Evolutionary conservation across 345 rosid species (phyloP), one percentile per base, ranked within the genome.

Genomic region (Viola odorata): DNA sequence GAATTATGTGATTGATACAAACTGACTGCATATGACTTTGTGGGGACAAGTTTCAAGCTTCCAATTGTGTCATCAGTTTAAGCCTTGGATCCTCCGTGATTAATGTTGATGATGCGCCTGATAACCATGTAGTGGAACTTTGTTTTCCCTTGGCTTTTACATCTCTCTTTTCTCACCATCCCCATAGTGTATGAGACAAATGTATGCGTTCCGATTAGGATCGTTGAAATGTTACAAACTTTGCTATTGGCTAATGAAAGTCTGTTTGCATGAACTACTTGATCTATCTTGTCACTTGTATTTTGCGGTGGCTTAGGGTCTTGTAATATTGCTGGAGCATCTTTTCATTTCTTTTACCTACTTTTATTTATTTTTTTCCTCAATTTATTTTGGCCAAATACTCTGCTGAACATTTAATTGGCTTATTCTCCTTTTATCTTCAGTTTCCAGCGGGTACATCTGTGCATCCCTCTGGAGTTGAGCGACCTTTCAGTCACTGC

Each of bases 391-490:
- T 37, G 6, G 39, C 58, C 8, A 42, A 12, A 11, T 13, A 52
- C 58, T 51, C 32, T 23, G 32, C 32, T 23, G 32, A n/a, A 40
- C 6, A 41, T 12, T 2, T 41, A 13, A 41, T 12, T 42, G 50
- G 10, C 12, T 7, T 16, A 41, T 6, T 32, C 53, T 63, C 40
- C 37, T 63, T 50, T 62, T 50, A 12, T 47, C 14, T 39, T 7
- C 49, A 67, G 71, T 60, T 67, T 45, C 71, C 71, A 14, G n/a
- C 8, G 12, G 65, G 71, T 39, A 60, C 71, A 12, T 54, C 39
- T 54, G 58, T 60, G 49, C 71, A 67, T 60, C 71, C 71, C 47
- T 53, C 65, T 3, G 71, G 71, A 60, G 48, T 60, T 45, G 53
- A 67, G 37, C 71, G 40, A 60, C 32, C 65, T 39, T 7, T 55